phyloP scores from a whole-genome alignment of 2,329 filamentous ascomycete species.

The Calonectria pseudoturangicola region DNA sequence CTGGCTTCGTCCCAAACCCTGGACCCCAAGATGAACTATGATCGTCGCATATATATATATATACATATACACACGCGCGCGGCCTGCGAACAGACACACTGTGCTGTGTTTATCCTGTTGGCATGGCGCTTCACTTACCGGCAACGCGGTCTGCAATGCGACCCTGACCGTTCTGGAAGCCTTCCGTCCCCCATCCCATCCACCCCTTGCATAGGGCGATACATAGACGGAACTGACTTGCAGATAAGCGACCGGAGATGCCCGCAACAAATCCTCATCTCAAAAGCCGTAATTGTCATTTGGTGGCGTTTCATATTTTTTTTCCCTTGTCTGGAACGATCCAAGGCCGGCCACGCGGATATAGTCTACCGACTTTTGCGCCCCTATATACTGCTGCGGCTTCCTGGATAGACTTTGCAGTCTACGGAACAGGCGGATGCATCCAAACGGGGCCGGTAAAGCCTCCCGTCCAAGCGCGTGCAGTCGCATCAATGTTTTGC shows the following conservation, averaged over 20 bases:
- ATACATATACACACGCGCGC: no score
- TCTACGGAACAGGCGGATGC: constrained; percentile 16
- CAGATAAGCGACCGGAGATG: constrained; percentile 56
- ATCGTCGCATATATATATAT: constrained; percentile 17
- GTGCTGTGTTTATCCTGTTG: constrained; percentile 10
- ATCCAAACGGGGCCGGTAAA: constrained; percentile 8
- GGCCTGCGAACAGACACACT: constrained; percentile 6
- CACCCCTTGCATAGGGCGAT: constrained; percentile 37
- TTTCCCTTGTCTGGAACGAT: background rate
- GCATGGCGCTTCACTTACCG: constrained; percentile 20
- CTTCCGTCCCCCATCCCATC: constrained; percentile 42
- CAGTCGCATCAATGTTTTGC: constrained; percentile 27
- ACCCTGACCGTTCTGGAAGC: constrained; percentile 50
- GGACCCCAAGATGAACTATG: constrained; percentile 5
- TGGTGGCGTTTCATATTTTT: constrained; percentile 43
- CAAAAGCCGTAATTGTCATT: constrained; percentile 39
- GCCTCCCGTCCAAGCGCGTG: constrained; percentile 24
- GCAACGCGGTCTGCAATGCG: constrained; percentile 36
- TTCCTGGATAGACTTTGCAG: background rate
- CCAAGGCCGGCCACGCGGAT: background rate
- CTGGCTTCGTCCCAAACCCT: constrained; percentile 5
- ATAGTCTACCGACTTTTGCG: background rate
- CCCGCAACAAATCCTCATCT: constrained; percentile 41
- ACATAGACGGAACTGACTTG: constrained; percentile 42
- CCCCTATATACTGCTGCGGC: background rate